Percentiles rank a stretch among this genome's conserved stretches.
phyloP scores from a whole-genome alignment of 768 basidiomycete species.

The Scleroderma bovista region DNA sequence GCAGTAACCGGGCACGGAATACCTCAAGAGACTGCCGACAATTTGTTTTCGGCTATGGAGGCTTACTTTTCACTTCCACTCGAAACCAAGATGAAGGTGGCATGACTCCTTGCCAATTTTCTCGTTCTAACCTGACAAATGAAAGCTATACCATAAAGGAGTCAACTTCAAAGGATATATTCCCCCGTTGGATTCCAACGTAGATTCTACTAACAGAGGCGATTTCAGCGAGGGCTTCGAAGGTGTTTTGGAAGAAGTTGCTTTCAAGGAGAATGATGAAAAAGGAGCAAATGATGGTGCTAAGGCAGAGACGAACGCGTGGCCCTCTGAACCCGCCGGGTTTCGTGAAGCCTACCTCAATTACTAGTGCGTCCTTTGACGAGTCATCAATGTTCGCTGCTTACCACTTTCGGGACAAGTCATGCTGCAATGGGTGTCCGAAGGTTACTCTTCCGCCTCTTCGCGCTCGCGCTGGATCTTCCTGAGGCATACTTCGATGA shows the following conservation, averaged over 20 bases:
- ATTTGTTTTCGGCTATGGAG: conserved; percentile 43
- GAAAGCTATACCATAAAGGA: conserved; percentile 62
- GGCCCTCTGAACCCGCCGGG: conserved; percentile 60
- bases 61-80: conserved; percentile 63
- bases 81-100: conserved; percentile 58
- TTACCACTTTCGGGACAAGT: conserved; percentile 25
- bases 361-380: conserved; percentile 54
- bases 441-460: conserved; percentile 56
- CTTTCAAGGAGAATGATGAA: conserved; percentile 20
- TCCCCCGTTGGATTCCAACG: conserved; percentile 65
- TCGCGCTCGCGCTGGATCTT: conserved; percentile 62
- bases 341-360: conserved; percentile 55
- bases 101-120: conserved; percentile 15
- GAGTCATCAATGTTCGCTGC: not conserved
- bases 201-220: conserved; percentile 62
- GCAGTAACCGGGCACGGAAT: conserved; percentile 77
- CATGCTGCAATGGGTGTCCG: conserved; percentile 50
- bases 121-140: not conserved
- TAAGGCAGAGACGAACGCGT: conserved; percentile 72
- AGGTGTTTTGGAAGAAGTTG: conserved; percentile 63
- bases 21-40: conserved; percentile 41
- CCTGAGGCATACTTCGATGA: conserved; percentile 60
- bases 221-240: conserved; percentile 92
- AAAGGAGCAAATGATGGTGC: conserved; percentile 40
- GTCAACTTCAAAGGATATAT: conserved; percentile 77